phyloP scores from a whole-genome alignment of 331 rosid species.

The Malus hybrid region DNA sequence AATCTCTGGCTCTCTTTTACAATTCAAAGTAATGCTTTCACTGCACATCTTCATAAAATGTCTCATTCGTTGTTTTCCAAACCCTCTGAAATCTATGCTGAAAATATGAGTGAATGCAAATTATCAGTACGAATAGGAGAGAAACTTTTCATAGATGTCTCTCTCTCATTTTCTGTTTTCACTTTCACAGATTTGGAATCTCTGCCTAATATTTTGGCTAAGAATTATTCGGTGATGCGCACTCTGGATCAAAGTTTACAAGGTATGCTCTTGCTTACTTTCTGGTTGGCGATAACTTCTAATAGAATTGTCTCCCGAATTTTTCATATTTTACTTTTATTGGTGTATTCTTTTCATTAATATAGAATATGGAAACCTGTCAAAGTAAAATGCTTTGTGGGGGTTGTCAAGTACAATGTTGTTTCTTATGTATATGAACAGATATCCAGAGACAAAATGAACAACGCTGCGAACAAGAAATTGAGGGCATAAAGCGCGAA shows the following conservation, averaged over 20 bases:
- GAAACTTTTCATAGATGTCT: not conserved
- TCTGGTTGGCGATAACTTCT: not conserved
- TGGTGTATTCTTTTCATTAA: too few relatives aligned
- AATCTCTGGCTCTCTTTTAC: not conserved
- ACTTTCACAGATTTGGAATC: constrained; percentile 66
- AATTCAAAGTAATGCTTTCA: not conserved
- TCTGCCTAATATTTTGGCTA: constrained; percentile 82
- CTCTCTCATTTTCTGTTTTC: not conserved
- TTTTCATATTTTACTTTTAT: too few relatives aligned
- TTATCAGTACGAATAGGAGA: too few relatives aligned
- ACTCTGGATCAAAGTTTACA: constrained; percentile 88
- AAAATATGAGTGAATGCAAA: not conserved
- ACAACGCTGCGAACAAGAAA: constrained; percentile 80
- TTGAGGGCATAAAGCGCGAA: constrained; percentile 69
- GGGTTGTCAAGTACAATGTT: not conserved
- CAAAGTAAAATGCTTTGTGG: too few relatives aligned
- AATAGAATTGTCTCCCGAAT: too few relatives aligned
- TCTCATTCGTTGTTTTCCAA: not conserved
- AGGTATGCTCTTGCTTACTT: constrained; percentile 32
- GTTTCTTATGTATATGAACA: constrained; percentile 25
- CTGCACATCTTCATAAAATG: not conserved
- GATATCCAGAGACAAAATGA: constrained; percentile 81
- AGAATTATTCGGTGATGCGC: constrained; percentile 71
- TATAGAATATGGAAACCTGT: too few relatives aligned
- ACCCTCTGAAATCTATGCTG: not conserved